Evolutionary conservation across 2,329 filamentous ascomycete genomes (phyloP).

Genomic region (Ceratocystiopsis minuta): DNA sequence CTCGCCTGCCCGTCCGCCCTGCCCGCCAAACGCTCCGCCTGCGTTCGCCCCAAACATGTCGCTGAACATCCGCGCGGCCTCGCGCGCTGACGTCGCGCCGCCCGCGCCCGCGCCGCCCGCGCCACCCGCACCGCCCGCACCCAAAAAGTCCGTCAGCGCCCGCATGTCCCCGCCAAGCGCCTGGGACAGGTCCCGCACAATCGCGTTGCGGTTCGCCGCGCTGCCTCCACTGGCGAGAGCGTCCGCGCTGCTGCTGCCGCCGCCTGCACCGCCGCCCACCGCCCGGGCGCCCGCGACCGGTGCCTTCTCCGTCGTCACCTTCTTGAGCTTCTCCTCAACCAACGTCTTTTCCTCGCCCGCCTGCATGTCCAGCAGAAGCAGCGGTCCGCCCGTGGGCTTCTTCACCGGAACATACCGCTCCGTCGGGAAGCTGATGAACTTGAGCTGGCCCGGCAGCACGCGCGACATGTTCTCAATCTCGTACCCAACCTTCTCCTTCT

Average conservation of each 20-base stretch:
- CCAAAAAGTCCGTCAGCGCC: slow-evolving; percentile 1
- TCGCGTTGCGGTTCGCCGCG: slow-evolving; percentile 5
- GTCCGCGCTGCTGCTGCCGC: slow-evolving; percentile 8
- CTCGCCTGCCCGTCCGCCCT: not conserved
- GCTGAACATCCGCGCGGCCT: slow-evolving; percentile 9
- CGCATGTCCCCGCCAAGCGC: slow-evolving; percentile 14
- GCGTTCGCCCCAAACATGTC: slow-evolving; percentile 4
- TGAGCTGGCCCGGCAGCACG: slow-evolving; percentile 79
- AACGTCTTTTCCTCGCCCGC: slow-evolving; percentile 62
- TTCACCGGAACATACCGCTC: slow-evolving; percentile 83
- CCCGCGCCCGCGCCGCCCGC: slow-evolving; percentile 9
- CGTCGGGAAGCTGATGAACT: slow-evolving; percentile 84
- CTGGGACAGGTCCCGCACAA: slow-evolving; percentile 6
- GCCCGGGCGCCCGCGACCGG: slow-evolving; percentile 27
- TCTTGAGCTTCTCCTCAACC: slow-evolving; percentile 86
- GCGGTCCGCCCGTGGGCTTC: slow-evolving; percentile 83
- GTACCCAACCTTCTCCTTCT: slow-evolving; percentile 94
- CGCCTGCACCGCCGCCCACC: slow-evolving; percentile 7
- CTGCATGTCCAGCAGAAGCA: slow-evolving; percentile 73
- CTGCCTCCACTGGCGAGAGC: not conserved
- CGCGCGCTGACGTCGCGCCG: not conserved
- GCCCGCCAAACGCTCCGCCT: not conserved
- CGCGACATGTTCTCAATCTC: slow-evolving; percentile 95
- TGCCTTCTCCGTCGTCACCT: slow-evolving; percentile 45
- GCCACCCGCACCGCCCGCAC: slow-evolving; percentile 3